phyloP scores from a whole-genome alignment of 139 green algal species.

The Tetradesmus obliquus region DNA sequence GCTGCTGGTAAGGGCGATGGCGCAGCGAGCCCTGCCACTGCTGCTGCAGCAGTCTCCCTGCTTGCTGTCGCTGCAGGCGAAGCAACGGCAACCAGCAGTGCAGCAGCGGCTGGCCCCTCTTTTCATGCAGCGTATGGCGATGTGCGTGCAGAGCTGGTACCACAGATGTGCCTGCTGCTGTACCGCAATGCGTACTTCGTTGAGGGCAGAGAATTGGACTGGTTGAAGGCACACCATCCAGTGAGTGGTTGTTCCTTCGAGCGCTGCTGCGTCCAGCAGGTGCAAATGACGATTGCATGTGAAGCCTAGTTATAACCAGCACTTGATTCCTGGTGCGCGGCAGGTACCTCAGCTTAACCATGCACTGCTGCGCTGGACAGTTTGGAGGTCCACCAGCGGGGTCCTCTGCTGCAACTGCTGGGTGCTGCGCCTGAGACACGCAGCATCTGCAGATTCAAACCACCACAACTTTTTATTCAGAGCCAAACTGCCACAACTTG shows the following conservation, averaged over 20 bases:
- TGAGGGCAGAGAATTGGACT: neutral
- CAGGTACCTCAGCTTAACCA: no score
- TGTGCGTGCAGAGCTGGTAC: neutral
- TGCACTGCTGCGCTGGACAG: no score
- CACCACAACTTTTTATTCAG: no score
- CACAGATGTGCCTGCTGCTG: slow-evolving; percentile 27
- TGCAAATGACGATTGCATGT: neutral
- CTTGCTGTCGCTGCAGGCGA: neutral
- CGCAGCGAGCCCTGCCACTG: neutral
- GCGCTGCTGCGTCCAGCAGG: neutral
- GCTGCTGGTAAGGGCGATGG: neutral
- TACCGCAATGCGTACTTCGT: neutral
- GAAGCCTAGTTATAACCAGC: no score
- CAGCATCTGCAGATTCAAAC: no score
- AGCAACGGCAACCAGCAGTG: neutral
- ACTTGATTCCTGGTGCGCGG: no score
- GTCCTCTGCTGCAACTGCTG: no score
- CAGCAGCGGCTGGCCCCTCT: neutral
- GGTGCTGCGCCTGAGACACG: no score
- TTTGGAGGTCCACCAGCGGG: neutral
- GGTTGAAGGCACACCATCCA: neutral
- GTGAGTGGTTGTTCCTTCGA: neutral
- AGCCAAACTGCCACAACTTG: no score
- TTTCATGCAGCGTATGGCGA: neutral
- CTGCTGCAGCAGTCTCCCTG: neutral